A percentile compares a stretch with the other conserved stretches of the same genome.
These are phyloP conservation scores for Lycium ferocissimum DNA, from an alignment of 257 asterid genomes.

Conservation along the genomic window DNA sequence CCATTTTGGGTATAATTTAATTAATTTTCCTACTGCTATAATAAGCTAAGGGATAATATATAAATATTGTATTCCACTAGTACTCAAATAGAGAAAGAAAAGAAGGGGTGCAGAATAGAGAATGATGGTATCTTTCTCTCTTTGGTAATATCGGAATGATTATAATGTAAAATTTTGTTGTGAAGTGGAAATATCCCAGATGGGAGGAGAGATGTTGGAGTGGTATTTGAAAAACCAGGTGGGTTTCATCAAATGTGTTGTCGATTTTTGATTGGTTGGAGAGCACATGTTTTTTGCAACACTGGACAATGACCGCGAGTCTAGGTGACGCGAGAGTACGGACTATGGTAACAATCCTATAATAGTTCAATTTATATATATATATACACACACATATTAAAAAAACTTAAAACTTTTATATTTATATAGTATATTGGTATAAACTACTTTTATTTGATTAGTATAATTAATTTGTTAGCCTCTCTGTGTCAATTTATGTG, in stretches of 20 bases:
- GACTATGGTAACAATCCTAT: too few relatives aligned
- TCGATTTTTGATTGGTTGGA: conserved; percentile 63
- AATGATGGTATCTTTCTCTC: background rate
- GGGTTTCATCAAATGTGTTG: conserved; percentile 64
- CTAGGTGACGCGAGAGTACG: too few relatives aligned
- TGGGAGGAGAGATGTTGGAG: conserved; percentile 16
- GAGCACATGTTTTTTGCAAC: too few relatives aligned
- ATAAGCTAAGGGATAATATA: too few relatives aligned
- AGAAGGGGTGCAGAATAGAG: background rate
- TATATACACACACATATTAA: too few relatives aligned
- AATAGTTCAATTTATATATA: too few relatives aligned
- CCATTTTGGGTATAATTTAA: conserved; percentile 45
- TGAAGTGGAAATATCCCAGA: background rate
- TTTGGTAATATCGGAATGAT: background rate
- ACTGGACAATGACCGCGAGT: too few relatives aligned
- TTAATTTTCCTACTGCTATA: background rate
- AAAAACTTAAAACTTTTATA: too few relatives aligned
- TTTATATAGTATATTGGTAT: too few relatives aligned
- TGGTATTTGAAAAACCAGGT: conserved; percentile 39
- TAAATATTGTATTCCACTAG: background rate
- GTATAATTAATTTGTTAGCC: too few relatives aligned
- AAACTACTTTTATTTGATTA: too few relatives aligned
- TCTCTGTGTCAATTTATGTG: too few relatives aligned
- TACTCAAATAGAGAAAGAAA: background rate
- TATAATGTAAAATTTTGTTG: background rate